Evolutionary conservation across 1,284 basidiomycete species (phyloP), one percentile per base, ranked within the genome.

Genomic region (Rhodotorula sp.): DNA sequence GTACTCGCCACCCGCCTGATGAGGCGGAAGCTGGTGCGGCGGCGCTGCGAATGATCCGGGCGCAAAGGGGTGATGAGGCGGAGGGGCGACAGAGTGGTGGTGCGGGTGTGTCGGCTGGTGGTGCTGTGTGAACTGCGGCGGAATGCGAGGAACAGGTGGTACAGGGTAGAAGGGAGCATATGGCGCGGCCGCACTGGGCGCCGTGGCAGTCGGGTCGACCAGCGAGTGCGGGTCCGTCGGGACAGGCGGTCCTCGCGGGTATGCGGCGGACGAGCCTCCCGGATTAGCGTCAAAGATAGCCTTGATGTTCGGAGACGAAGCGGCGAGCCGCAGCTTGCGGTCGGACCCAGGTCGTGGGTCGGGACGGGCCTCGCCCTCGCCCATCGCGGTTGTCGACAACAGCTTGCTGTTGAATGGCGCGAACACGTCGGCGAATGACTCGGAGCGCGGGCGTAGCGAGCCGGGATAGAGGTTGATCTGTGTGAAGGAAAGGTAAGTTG

Each of bases 361-460:
- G 25, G 65, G 60, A 42, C 63, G 63, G 9, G 61, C 21, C 19
- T 70, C 66, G 7, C 52, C 53, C 3, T 53, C 58, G 14, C 41
- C 45, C 41, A 25, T 66, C 17, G 45, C 46, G 27, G 89, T 87
- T 27, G 90, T 89, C 42, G 79, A 78, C 53, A 96, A 85, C 4
- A 97, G 88, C 82, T 96, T 97, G 83, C 91, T 94, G 80, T 97
- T 93, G 82, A 98, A 98, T 81, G 97, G 94, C 48, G 93, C 91
- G 85, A 97, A 95, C 2, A 94, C 91, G 79, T 96, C 92, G 41
- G 93, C 90, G 79, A 96, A 96, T 8, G 92, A 93, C 80, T 97
- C 95, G 44, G 90, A 90, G 58, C 92, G 70, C 10, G 78, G 78
- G 1, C 77, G 68, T 0, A 77, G 61, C 41, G 77, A 76, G 8